These are phyloP conservation scores for Hypoxylon cercidicola DNA, from an alignment of 495 filamentous ascomycete species.

Conservation along the genomic window DNA sequence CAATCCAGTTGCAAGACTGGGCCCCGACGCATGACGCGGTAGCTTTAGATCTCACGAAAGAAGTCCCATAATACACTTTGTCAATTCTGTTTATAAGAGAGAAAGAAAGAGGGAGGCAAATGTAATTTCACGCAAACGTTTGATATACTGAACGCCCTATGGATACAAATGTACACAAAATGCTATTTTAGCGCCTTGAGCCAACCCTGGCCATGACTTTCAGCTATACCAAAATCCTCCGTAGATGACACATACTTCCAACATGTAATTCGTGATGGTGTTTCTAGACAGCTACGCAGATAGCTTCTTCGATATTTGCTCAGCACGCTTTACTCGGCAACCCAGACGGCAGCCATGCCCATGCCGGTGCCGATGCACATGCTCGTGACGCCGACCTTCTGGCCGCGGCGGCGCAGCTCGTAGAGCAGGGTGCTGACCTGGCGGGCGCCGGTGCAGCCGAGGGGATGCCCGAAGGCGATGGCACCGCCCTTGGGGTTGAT, in stretches of 20 bases:
- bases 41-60: constrained; percentile 2
- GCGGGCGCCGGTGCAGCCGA: constrained; percentile 92
- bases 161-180: constrained; percentile 25
- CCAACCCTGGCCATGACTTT: neutral
- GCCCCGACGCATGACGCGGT: constrained; percentile 2
- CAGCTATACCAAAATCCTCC: constrained; percentile 10
- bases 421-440: constrained; percentile 93
- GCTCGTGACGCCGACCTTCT: constrained; percentile 90
- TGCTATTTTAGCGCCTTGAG: constrained; percentile 9
- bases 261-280: no score
- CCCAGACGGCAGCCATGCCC: constrained; percentile 97
- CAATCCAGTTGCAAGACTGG: neutral
- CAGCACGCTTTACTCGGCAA: constrained; percentile 72
- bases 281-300: neutral
- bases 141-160: constrained; percentile 9
- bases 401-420: constrained; percentile 81
- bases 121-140: neutral
- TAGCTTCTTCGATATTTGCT: neutral
- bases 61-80: neutral
- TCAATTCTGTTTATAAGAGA: neutral
- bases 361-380: constrained; percentile 99
- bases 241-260: neutral
- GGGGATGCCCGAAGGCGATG: constrained; percentile 97
- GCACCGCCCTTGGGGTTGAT: constrained; percentile 98
- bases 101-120: neutral